phyloP scores from a whole-genome alignment of 2,329 filamentous ascomycete genomes.

The Epichloe gansuensis region DNA sequence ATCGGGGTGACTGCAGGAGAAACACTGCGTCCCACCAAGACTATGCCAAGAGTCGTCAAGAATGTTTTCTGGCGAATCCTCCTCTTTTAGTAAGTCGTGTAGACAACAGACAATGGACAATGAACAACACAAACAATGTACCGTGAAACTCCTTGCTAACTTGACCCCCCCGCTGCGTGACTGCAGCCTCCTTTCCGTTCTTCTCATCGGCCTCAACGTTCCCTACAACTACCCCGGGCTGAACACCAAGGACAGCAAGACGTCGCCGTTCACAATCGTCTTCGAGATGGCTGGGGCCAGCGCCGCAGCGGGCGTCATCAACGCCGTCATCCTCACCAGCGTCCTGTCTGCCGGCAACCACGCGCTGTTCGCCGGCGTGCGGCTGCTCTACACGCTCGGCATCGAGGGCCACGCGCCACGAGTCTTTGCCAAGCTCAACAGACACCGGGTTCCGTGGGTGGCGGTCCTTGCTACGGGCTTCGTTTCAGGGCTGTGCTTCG shows the following conservation, averaged over 20 bases:
- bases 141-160: neutral
- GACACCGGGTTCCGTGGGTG: constrained; percentile 25
- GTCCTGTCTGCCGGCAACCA: constrained; percentile 27
- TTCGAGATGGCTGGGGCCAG: constrained; percentile 44
- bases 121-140: no score
- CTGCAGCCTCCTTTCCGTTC: constrained; percentile 24
- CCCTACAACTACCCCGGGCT: constrained; percentile 36
- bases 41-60: constrained; percentile 49
- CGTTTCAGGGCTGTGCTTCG: constrained; percentile 51
- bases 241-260: constrained; percentile 20
- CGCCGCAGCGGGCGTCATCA: constrained; percentile 42
- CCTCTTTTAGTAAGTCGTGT: constrained; percentile 30
- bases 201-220: constrained; percentile 42
- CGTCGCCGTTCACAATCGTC: constrained; percentile 41
- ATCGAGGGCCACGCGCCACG: constrained; percentile 39
- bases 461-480: constrained; percentile 37
- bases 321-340: constrained; percentile 39
- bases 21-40: constrained; percentile 49
- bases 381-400: constrained; percentile 24
- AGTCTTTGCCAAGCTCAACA: constrained; percentile 33
- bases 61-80: constrained; percentile 55
- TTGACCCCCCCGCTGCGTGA: neutral
- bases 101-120: neutral
- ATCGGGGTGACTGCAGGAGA: constrained; percentile 57
- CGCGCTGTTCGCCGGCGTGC: constrained; percentile 23